phyloP scores from a whole-genome alignment of 2,329 filamentous ascomycete species.

The Chrysosporium queenslandicum region DNA sequence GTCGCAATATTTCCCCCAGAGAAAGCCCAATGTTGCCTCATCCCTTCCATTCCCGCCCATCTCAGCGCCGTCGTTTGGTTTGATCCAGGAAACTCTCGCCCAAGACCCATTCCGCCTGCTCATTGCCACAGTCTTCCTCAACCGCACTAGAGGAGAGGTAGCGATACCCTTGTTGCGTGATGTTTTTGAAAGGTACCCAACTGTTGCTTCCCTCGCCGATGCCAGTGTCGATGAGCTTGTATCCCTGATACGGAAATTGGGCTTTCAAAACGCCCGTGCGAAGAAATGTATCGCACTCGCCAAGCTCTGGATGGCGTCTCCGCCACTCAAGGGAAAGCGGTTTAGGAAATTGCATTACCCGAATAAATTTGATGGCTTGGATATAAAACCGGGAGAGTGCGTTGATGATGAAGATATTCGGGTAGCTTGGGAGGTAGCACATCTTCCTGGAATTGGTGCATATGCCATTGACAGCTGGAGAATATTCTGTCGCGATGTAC shows the following conservation, averaged over 20 bases:
- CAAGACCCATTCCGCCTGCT: constrained; percentile 69
- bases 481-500: constrained; percentile 76
- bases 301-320: constrained; percentile 53
- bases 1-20: constrained; percentile 37
- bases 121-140: constrained; percentile 73
- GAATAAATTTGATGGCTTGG: constrained; percentile 39
- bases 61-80: constrained; percentile 54
- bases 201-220: constrained; percentile 50
- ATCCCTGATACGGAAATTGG: constrained; percentile 57
- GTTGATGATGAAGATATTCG: constrained; percentile 42
- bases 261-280: constrained; percentile 59
- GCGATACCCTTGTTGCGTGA: constrained; percentile 67
- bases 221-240: constrained; percentile 50
- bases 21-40: constrained; percentile 29
- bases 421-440: constrained; percentile 70
- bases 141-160: constrained; percentile 62
- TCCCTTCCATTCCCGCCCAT: constrained; percentile 57
- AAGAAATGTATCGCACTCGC: constrained; percentile 61
- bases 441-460: constrained; percentile 63
- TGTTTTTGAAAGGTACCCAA: constrained; percentile 59
- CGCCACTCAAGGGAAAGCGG: constrained; percentile 50
- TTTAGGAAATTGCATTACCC: constrained; percentile 51
- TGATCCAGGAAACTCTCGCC: constrained; percentile 73
- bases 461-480: constrained; percentile 87
- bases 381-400: constrained; percentile 40